Base-by-base conservation (phyloP, 208 protist species). In the Crithidia brevicula region DNA sequence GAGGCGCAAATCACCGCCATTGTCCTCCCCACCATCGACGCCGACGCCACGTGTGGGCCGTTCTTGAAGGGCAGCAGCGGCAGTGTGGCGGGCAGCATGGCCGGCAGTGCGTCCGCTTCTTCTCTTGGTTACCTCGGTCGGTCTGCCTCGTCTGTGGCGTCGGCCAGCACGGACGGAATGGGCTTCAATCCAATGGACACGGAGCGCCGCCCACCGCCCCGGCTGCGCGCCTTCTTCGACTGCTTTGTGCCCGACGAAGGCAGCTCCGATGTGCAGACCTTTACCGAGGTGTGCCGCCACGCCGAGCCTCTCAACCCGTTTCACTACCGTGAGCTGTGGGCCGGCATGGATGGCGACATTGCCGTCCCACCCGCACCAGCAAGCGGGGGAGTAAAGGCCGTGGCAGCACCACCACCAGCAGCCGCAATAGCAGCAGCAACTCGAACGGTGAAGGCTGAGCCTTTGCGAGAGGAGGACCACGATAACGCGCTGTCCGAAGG, bases 21-120 rank as follows among this genome's bases (percentile, higher is more conserved):
- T 36, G 75, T 90, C 3, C 68, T 91, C 11, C 89, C 89, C 0
- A 94, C 86, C 67, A 87, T 92, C 45, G 89, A 94, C 56, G 80
- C 87, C 0, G 81, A 89, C 56, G 49, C 78, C 3, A 47, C 81
- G 16, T 89, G 84, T 52, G 69, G 77, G 16, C 84, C 84, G 0
- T 70, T 59, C 16, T 22, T 53, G 36, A 38, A 63, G 23, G 18
- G 34, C 47, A 28, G 58, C 50, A 68, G 65, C 43, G 31, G 27
- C 45, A 42, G 23, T 45, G 66, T 57, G 9, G 59, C 56, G 38
- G 58, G 51, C 18, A 58, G 33, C 33, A 4, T 47, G n/a, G 33
- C 56, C 3, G 40, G 56, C 36, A 50, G 40, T 16, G 56, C 27
- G 40, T 62, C 56, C 36, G 56, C 40, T 18, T 36, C 69, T 11